A percentile compares a stretch with the other conserved stretches of the same genome.
phyloP scores from a whole-genome alignment of 176 grass and related monocot genomes.

The Poa pratensis region DNA sequence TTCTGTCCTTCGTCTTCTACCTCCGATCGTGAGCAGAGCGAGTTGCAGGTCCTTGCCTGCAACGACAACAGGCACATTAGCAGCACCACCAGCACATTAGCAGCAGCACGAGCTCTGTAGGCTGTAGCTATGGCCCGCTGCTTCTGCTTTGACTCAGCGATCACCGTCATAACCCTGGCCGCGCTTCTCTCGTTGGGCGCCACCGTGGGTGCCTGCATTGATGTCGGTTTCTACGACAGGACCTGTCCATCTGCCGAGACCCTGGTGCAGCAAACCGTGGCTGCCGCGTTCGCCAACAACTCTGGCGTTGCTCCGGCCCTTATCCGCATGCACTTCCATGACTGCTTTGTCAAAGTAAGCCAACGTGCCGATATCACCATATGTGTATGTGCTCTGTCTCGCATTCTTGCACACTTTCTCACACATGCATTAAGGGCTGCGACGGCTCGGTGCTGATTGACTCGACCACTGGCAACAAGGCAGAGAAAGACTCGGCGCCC shows the following conservation, averaged over 20 bases:
- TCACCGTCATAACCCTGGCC: background rate
- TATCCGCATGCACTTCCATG: slow-evolving; percentile 78
- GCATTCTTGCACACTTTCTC: background rate
- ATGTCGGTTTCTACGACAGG: slow-evolving; percentile 64
- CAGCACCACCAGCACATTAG: too few relatives aligned
- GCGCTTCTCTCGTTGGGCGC: background rate
- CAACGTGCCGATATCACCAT: too few relatives aligned
- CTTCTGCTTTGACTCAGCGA: background rate
- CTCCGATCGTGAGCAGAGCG: too few relatives aligned
- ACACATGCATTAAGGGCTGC: slow-evolving; percentile 48
- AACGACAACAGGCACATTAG: too few relatives aligned
- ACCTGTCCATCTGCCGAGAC: slow-evolving; percentile 55
- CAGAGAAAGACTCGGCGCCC: slow-evolving; percentile 52
- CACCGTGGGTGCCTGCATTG: slow-evolving; percentile 27
- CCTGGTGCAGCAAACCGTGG: slow-evolving; percentile 51
- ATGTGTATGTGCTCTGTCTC: too few relatives aligned
- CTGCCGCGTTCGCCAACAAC: slow-evolving; percentile 43
- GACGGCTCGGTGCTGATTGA: slow-evolving; percentile 65
- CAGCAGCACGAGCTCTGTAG: background rate
- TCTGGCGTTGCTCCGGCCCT: slow-evolving; percentile 63
- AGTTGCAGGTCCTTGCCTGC: too few relatives aligned
- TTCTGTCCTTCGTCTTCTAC: too few relatives aligned
- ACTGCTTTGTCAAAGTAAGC: slow-evolving; percentile 79
- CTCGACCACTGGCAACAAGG: slow-evolving; percentile 47
- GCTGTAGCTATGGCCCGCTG: background rate